These are phyloP conservation scores for Colletotrichum sansevieriae DNA, from an alignment of 2,329 filamentous ascomycete species.

Conservation along the genomic window DNA sequence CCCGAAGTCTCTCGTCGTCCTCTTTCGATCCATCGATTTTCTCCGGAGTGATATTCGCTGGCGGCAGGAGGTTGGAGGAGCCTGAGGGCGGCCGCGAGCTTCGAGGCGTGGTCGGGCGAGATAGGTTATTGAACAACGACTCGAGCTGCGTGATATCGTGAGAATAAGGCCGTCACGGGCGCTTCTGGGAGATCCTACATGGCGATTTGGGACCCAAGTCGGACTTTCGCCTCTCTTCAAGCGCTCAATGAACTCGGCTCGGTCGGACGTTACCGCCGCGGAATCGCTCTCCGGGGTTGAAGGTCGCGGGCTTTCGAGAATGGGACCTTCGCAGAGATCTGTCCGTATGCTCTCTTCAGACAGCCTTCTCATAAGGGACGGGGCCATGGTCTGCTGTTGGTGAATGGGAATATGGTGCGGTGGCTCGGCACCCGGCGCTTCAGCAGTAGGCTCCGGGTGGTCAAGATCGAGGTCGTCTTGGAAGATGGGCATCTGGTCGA, in stretches of 20 bases:
- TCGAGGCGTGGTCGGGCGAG: conserved; percentile 52
- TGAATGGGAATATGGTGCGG: conserved; percentile 5
- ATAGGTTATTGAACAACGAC: conserved; percentile 52
- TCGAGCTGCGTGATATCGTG: conserved; percentile 48
- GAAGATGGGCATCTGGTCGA: conserved; percentile 66
- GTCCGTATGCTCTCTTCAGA: conserved; percentile 73
- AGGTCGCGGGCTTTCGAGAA: conserved; percentile 57
- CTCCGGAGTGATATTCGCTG: conserved; percentile 63
- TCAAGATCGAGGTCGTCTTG: conserved; percentile 65
- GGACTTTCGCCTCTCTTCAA: conserved; percentile 85
- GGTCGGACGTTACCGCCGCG: conserved; percentile 64
- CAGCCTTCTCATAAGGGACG: conserved; percentile 51
- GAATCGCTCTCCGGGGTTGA: conserved; percentile 49
- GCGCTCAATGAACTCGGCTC: conserved; percentile 84
- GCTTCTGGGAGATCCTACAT: conserved; percentile 58
- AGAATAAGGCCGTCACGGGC: conserved; percentile 14
- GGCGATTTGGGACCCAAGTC: conserved; percentile 76
- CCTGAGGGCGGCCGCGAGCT: conserved; percentile 53
- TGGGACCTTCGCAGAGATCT: conserved; percentile 71
- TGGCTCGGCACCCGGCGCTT: conserved; percentile 13
- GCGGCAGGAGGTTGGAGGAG: conserved; percentile 58
- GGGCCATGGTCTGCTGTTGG: conserved; percentile 1
- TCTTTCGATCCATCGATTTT: conserved; percentile 47
- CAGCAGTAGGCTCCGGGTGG: conserved; percentile 46
- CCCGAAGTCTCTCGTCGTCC: conserved; percentile 60